Percentiles rank a stretch among this genome's conserved stretches.
Conservation (phyloP, 1,139 yeast species). For the Saccharomycopsis crataegensis region DNA sequence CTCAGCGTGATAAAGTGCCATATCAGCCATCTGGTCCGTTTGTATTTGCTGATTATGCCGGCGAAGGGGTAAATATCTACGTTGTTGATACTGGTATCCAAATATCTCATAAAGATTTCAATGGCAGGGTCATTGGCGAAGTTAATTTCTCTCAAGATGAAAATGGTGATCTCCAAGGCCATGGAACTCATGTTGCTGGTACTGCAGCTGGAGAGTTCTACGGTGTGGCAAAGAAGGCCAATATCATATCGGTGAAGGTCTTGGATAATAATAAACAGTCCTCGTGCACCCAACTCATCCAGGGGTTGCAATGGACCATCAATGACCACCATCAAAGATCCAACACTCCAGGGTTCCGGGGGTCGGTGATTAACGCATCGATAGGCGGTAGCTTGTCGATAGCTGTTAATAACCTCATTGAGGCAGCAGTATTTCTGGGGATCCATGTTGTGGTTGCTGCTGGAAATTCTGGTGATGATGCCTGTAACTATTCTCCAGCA, state of each 20-base stretch:
- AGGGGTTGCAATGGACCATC: conserved; percentile 57
- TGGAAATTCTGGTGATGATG: conserved; percentile 2
- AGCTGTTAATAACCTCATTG: conserved; percentile 41
- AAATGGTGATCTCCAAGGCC: conserved; percentile 42
- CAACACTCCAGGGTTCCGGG: conserved; percentile 68
- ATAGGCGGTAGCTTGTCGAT: conserved; percentile 70
- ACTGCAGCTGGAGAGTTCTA: conserved; percentile 66
- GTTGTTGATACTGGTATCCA: conserved; percentile 92
- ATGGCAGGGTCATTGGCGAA: conserved; percentile 72
- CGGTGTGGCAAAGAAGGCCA: conserved; percentile 74
- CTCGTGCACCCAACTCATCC: conserved; percentile 48
- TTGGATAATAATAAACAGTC: conserved; percentile 56
- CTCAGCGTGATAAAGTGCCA: conserved; percentile 74
- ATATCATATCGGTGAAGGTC: conserved; percentile 71
- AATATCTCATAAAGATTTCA: conserved; percentile 72
- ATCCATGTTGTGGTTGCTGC: conserved; percentile 6
- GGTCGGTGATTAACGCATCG: conserved; percentile 85
- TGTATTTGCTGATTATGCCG: conserved; percentile 74
- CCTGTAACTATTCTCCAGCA: background rate
- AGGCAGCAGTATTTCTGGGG: conserved; percentile 81
- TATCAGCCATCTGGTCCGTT: conserved; percentile 80
- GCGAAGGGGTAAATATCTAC: conserved; percentile 84
- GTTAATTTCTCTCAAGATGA: conserved; percentile 48
- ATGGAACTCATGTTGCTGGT: conserved; percentile 83
- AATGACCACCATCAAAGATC: conserved; percentile 46